Evolutionary conservation across 768 basidiomycete species (phyloP).

Genomic region (Hypholoma sublateritium): DNA sequence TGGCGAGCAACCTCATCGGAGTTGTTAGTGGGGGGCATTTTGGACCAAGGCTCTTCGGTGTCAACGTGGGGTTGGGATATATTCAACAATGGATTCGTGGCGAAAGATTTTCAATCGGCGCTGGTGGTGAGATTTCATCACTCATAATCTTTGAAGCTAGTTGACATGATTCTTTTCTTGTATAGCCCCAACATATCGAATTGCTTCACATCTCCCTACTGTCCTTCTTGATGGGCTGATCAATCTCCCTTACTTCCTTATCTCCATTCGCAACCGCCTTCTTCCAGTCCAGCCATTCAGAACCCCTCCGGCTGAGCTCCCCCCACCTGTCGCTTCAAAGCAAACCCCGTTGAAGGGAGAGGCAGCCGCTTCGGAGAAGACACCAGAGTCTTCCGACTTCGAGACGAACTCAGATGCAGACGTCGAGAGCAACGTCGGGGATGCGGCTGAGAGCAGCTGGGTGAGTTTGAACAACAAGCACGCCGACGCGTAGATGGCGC

Average conservation of each 20-base stretch:
- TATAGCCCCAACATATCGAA: slow-evolving; percentile 66
- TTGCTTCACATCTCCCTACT: slow-evolving; percentile 71
- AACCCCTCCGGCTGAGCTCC: slow-evolving; percentile 30
- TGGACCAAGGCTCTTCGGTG: slow-evolving; percentile 40
- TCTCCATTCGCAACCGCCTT: slow-evolving; percentile 61
- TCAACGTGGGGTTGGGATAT: slow-evolving; percentile 47
- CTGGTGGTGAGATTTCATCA: slow-evolving; percentile 59
- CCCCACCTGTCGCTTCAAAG: slow-evolving; percentile 21
- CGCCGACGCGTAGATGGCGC: slow-evolving; percentile 1
- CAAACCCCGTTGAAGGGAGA: slow-evolving; percentile 8
- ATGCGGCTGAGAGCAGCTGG: slow-evolving; percentile 65
- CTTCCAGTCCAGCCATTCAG: slow-evolving; percentile 49
- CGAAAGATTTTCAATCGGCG: slow-evolving; percentile 70
- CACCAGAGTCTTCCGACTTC: slow-evolving; percentile 18
- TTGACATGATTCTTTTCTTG: slow-evolving; percentile 9
- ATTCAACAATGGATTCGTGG: slow-evolving; percentile 61
- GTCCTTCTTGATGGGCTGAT: slow-evolving; percentile 64
- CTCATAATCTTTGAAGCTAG: not conserved
- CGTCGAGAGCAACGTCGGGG: slow-evolving; percentile 60
- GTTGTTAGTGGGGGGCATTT: slow-evolving; percentile 59
- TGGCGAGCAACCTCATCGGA: slow-evolving; percentile 58
- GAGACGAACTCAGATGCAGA: slow-evolving; percentile 68
- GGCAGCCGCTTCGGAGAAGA: slow-evolving; percentile 8
- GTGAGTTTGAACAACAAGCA: slow-evolving; percentile 50
- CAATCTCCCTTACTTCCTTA: slow-evolving; percentile 63